A percentile compares a stretch with the other conserved stretches of the same genome.
Evolutionary conservation across 352 stramenopile genomes (phyloP).

Genomic region (Phytopythium boreale): DNA sequence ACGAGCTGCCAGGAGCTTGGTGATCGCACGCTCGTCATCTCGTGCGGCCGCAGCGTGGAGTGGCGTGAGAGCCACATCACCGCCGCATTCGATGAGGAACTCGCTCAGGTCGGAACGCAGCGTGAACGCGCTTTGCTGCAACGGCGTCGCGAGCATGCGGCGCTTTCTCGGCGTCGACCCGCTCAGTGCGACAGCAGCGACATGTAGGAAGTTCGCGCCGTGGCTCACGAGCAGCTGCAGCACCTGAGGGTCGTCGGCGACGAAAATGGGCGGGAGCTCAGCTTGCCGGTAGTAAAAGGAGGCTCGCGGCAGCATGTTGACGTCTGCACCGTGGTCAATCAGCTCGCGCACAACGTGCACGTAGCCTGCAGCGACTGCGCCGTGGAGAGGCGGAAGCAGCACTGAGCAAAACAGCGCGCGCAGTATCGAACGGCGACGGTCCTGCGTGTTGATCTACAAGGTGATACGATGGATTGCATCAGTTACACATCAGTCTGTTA

Average conservation of each 20-base stretch:
- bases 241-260: constrained; percentile 71
- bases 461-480: too few species aligned
- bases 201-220: constrained; percentile 67
- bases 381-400: constrained; percentile 64
- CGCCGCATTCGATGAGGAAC: constrained; percentile 60
- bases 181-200: constrained; percentile 42
- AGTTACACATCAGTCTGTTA: neutral
- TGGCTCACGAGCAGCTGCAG: constrained; percentile 56
- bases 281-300: constrained; percentile 67
- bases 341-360: constrained; percentile 59
- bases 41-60: constrained; percentile 67
- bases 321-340: constrained; percentile 50
- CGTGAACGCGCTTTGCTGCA: constrained; percentile 70
- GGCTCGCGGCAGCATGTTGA: constrained; percentile 53
- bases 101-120: constrained; percentile 55
- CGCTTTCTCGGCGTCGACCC: constrained; percentile 18
- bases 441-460: constrained; percentile 51
- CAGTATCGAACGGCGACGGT: constrained; percentile 44
- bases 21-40: constrained; percentile 40
- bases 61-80: constrained; percentile 73
- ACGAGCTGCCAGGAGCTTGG: constrained; percentile 29
- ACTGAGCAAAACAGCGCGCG: constrained; percentile 59
- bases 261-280: constrained; percentile 66
- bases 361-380: constrained; percentile 58
- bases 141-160: constrained; percentile 41